Percentiles rank a stretch among this genome's conserved stretches.
These are phyloP conservation scores for Neoboletus magnificus DNA, from an alignment of 768 basidiomycete genomes.

Conservation along the genomic window DNA sequence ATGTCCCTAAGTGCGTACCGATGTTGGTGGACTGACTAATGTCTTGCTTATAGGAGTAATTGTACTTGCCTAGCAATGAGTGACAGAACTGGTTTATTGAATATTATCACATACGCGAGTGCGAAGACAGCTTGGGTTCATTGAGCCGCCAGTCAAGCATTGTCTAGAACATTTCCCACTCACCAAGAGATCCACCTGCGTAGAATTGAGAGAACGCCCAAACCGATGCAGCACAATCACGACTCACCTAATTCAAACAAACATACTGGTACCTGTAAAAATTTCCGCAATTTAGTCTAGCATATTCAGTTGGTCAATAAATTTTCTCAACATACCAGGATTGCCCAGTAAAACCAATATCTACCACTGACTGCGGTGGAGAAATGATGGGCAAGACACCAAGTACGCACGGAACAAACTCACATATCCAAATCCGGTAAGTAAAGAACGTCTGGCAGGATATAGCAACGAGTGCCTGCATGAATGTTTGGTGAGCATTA, in stretches of 20 bases:
- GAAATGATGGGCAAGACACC: background rate
- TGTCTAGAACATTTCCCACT: background rate
- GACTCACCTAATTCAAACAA: slow-evolving; percentile 5
- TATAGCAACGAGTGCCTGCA: slow-evolving; percentile 7
- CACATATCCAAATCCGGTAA: slow-evolving; percentile 11
- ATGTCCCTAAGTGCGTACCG: background rate
- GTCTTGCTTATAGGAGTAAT: background rate
- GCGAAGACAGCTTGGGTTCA: background rate
- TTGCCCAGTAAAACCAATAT: slow-evolving; percentile 3
- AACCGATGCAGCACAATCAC: background rate
- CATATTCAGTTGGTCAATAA: background rate
- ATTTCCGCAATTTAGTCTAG: too few species aligned
- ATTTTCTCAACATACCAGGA: too few species aligned
- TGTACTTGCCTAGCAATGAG: background rate
- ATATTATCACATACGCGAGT: background rate
- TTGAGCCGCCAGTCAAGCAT: too few species aligned
- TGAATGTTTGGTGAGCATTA: background rate
- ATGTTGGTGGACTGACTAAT: background rate
- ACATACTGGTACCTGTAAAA: background rate
- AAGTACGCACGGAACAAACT: background rate
- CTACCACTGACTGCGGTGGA: background rate
- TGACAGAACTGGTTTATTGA: background rate
- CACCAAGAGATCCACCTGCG: slow-evolving; percentile 5
- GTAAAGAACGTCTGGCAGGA: slow-evolving; percentile 6
- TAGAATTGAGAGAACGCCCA: background rate